Base-by-base conservation (phyloP, 2,329 filamentous ascomycete genomes). In the Epichloe brachyelytri region DNA sequence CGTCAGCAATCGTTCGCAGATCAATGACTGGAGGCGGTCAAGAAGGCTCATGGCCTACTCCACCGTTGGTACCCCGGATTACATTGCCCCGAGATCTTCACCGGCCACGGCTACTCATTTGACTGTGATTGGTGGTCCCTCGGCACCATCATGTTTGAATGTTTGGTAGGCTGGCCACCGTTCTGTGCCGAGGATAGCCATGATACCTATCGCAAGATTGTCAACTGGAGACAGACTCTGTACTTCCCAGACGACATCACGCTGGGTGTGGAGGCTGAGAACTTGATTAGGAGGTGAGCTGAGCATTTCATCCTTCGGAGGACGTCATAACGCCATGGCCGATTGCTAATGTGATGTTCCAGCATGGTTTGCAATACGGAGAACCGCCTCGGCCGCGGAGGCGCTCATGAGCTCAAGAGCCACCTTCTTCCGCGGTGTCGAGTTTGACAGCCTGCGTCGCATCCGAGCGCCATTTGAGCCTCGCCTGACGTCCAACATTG, bases 121-220 rank as follows among this genome's bases (percentile, higher is more conserved):
- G 85, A 94, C 65, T 98, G 93, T 67, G 93, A 98, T 74, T 98
- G 93, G 93, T 98, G 93, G 93, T 95, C 88, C 20, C 79, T 98
- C 47, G 93, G 93, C 49, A 96, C 93, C 43, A 98, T 98, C 71
- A 97, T 98, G 93, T 98, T 97, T 62, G 93, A 98, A 70, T 98
- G 93, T 68, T 77, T 98, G 59, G 89, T 98, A 55, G 93, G 93
- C 61, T 98, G 93, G 93, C 93, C 93, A 51, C 93, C 93, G 33
- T 98, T 98, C 79, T 98, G 93, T 67, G 91, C 93, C 19, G 93
- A 98, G 67, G 91, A 97, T 65, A 87, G 89, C 54, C 91, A 95
- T 64, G 93, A 97, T 68, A 97, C 93, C 1, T 98, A 98, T 71
- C 85, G 91, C 59, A 98, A 98, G 78, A 98, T 98, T 67, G 89